A percentile compares a stretch with the other conserved stretches of the same genome.
Conservation (phyloP, 768 basidiomycete species). For the Pholiota microspora region DNA sequence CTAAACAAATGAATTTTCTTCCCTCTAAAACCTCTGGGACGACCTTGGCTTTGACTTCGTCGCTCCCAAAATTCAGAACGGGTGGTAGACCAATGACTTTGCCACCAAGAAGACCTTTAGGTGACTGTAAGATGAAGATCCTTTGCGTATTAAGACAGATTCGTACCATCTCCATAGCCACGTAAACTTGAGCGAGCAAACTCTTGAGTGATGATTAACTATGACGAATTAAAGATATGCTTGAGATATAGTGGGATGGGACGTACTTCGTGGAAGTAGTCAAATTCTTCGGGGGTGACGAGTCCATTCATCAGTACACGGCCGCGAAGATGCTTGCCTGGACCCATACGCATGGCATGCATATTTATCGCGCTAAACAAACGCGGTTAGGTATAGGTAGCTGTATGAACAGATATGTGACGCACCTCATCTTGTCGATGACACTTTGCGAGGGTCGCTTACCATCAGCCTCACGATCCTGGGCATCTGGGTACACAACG, state of each 20-base stretch:
- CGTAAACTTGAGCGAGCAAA: slow-evolving; percentile 64
- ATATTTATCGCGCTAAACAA: slow-evolving; percentile 58
- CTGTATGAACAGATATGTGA: slow-evolving; percentile 29
- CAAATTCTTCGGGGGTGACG: slow-evolving; percentile 83
- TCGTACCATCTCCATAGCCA: slow-evolving; percentile 79
- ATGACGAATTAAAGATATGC: slow-evolving; percentile 1
- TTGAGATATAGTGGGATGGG: background rate
- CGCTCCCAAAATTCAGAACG: slow-evolving; percentile 83
- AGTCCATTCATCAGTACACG: slow-evolving; percentile 76
- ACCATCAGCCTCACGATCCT: slow-evolving; percentile 75
- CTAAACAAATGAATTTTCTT: slow-evolving; percentile 83
- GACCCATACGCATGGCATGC: slow-evolving; percentile 92
- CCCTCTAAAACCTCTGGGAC: slow-evolving; percentile 69
- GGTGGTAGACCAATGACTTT: slow-evolving; percentile 87
- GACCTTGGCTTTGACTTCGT: slow-evolving; percentile 54
- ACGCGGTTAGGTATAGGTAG: background rate
- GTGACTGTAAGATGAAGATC: slow-evolving; percentile 18
- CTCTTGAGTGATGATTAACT: slow-evolving; percentile 88
- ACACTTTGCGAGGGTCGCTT: slow-evolving; percentile 80
- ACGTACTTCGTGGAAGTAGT: slow-evolving; percentile 82
- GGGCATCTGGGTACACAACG: slow-evolving; percentile 50
- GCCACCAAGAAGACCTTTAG: slow-evolving; percentile 65
- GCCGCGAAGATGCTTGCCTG: slow-evolving; percentile 89
- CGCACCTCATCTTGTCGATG: slow-evolving; percentile 86
- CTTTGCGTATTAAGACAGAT: background rate